These are phyloP conservation scores for Pestalotiopsis sp. DNA, from an alignment of 2,329 filamentous ascomycete species.

Conservation along the genomic window DNA sequence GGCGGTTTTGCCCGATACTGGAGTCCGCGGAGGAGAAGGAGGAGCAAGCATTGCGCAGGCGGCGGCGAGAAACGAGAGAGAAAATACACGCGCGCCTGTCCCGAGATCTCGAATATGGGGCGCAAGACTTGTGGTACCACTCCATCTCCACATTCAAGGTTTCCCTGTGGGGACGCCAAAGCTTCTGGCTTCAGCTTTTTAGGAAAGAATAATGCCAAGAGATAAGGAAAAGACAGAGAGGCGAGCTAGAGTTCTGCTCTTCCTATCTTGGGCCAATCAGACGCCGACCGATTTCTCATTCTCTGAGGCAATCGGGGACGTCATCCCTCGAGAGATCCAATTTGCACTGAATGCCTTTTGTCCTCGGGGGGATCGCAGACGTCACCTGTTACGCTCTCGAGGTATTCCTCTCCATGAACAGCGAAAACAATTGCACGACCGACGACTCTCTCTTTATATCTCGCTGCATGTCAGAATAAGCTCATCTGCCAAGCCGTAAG, in stretches of 20 bases:
- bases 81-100: neutral
- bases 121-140: neutral
- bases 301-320: constrained; percentile 22
- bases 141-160: neutral
- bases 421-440: no score
- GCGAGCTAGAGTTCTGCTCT: neutral
- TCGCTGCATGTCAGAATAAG: constrained; percentile 12
- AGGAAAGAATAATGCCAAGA: neutral
- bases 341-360: neutral
- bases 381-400: neutral
- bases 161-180: neutral
- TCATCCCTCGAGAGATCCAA: constrained; percentile 16
- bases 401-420: no score
- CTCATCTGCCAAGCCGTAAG: constrained; percentile 11
- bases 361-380: neutral
- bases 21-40: neutral
- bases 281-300: constrained; percentile 24
- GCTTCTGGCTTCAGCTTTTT: neutral
- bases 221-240: constrained; percentile 5
- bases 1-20: neutral
- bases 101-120: neutral
- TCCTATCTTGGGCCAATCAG: constrained; percentile 21
- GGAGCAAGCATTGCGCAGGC: no score
- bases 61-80: neutral
- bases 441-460: neutral